Conservation (phyloP, 805 yeast genomes). For the Myxozyma melibiosi region DNA sequence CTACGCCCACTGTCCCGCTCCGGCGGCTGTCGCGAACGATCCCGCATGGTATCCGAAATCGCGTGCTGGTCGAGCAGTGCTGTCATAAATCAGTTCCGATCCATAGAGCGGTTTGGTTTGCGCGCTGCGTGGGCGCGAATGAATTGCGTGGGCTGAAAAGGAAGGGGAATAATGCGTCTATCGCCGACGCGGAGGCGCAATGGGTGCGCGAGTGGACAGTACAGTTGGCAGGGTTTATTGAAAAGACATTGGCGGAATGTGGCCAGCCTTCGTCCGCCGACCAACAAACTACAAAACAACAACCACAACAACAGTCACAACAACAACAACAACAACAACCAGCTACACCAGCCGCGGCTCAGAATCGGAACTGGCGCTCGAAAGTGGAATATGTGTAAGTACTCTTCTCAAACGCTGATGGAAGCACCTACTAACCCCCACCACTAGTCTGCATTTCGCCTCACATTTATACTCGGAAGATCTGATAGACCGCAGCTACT, state of each 20-base stretch:
- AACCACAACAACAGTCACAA: background rate
- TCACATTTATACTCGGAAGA: conserved; percentile 70
- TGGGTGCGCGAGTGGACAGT: conserved; percentile 92
- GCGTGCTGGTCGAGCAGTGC: conserved; percentile 71
- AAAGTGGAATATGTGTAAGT: conserved; percentile 57
- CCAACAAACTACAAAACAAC: background rate
- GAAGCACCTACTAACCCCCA: background rate
- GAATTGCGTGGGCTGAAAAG: conserved; percentile 65
- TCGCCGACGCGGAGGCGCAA: conserved; percentile 48
- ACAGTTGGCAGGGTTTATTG: conserved; percentile 66
- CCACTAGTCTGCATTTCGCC: conserved; percentile 49
- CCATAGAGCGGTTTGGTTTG: conserved; percentile 86
- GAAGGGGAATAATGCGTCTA: conserved; percentile 43
- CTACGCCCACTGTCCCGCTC: conserved; percentile 66
- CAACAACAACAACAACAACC: background rate
- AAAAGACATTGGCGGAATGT: conserved; percentile 52
- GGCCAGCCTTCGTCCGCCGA: conserved; percentile 33
- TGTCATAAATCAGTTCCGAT: conserved; percentile 69
- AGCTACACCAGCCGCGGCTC: conserved; percentile 32
- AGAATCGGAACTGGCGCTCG: conserved; percentile 48
- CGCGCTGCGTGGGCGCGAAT: conserved; percentile 81
- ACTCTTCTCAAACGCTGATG: background rate
- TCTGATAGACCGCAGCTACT: conserved; percentile 61
- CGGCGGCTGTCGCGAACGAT: conserved; percentile 70
- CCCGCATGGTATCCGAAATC: conserved; percentile 87